Conservation (phyloP, 176 grass and related monocot species). For the Cenchrus purpureus region DNA sequence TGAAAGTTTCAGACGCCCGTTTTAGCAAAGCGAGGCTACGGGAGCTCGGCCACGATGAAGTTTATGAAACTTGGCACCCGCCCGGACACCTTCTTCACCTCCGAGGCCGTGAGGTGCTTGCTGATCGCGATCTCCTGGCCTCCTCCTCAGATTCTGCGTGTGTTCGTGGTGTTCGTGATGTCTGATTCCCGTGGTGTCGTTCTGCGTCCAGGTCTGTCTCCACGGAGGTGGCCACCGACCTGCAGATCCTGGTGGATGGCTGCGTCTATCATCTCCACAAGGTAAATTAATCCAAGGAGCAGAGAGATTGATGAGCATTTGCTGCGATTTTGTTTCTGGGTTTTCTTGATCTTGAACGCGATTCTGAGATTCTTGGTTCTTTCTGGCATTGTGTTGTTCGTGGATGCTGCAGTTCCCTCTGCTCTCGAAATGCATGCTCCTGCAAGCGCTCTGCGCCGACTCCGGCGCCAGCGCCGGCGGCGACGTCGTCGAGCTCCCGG, state of each 20-base stretch:
- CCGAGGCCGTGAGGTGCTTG: slow-evolving; percentile 62
- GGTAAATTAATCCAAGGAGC: slow-evolving; percentile 52
- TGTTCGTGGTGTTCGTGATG: slow-evolving; percentile 4
- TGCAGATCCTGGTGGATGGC: slow-evolving; percentile 74
- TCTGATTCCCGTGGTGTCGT: slow-evolving; percentile 25
- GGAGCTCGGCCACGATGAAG: slow-evolving; percentile 70
- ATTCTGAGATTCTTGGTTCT: neutral
- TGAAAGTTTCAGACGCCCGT: slow-evolving; percentile 43
- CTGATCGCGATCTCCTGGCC: slow-evolving; percentile 7
- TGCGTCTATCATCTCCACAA: slow-evolving; percentile 85
- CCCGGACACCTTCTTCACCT: slow-evolving; percentile 86
- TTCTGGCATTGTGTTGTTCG: neutral
- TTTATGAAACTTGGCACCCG: slow-evolving; percentile 94
- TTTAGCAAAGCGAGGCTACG: slow-evolving; percentile 32
- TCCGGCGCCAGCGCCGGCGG: neutral
- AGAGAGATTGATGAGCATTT: neutral
- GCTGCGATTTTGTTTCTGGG: neutral
- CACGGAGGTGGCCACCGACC: slow-evolving; percentile 89
- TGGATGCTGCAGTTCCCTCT: slow-evolving; percentile 74
- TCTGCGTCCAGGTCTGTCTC: slow-evolving; percentile 68
- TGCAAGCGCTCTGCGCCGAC: slow-evolving; percentile 80
- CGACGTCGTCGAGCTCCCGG: slow-evolving; percentile 59
- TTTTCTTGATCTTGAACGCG: neutral
- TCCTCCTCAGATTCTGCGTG: neutral
- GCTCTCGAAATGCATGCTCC: slow-evolving; percentile 80